phyloP scores from a whole-genome alignment of 2,329 filamentous ascomycete genomes.

The Volutella citrinella region DNA sequence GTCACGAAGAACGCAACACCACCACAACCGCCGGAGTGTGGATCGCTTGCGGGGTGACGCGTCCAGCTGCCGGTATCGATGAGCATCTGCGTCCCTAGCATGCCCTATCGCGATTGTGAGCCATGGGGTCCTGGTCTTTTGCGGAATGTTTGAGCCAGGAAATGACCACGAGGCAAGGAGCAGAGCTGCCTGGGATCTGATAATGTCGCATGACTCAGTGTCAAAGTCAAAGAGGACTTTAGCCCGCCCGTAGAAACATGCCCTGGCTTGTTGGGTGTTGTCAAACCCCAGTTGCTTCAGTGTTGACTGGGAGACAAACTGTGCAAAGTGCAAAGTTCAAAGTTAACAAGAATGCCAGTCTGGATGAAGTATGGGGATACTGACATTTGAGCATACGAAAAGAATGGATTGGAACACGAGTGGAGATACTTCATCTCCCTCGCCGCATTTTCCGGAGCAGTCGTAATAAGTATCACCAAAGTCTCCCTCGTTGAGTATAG shows the following conservation, averaged over 20 bases:
- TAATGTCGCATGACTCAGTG: neutral
- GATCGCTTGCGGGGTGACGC: neutral
- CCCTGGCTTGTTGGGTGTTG: constrained; percentile 6
- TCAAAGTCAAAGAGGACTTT: constrained; percentile 1
- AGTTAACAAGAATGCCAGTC: too few relatives aligned
- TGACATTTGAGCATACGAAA: too few relatives aligned
- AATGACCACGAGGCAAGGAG: constrained; percentile 6
- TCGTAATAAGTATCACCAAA: too few relatives aligned
- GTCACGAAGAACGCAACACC: constrained; percentile 11
- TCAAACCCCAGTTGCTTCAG: constrained; percentile 7
- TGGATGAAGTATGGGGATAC: too few relatives aligned
- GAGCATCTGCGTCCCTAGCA: constrained; percentile 4
- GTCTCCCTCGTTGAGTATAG: too few relatives aligned
- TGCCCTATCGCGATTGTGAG: constrained; percentile 5
- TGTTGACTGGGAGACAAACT: too few relatives aligned
- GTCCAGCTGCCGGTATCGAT: constrained; percentile 2
- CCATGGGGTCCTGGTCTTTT: constrained; percentile 4
- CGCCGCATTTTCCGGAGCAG: too few relatives aligned
- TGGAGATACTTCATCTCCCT: too few relatives aligned
- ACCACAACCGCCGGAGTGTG: constrained; percentile 7
- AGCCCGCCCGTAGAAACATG: constrained; percentile 4
- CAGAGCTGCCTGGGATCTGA: constrained; percentile 4
- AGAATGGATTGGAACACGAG: too few relatives aligned
- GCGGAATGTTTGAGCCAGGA: constrained; percentile 2
- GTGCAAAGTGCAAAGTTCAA: too few relatives aligned